A percentile compares a stretch with the other conserved stretches of the same genome.
Conservation (phyloP, 768 basidiomycete species). For the Mycena venus region DNA sequence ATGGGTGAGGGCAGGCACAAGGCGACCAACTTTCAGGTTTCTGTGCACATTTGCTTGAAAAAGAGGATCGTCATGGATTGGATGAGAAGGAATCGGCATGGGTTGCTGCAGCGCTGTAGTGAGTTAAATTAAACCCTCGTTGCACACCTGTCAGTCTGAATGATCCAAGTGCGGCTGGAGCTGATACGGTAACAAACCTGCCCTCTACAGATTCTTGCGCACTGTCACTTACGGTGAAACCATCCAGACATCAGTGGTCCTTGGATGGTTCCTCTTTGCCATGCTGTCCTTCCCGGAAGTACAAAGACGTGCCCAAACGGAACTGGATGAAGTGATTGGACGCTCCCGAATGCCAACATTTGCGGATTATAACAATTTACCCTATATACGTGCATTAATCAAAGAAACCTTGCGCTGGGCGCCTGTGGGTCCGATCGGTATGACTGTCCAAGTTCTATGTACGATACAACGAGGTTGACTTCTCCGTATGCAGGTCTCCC, state of each 20-base stretch:
- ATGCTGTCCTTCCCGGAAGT: neutral
- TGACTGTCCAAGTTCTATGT: neutral
- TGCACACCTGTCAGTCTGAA: neutral
- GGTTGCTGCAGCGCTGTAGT: slow-evolving; percentile 32
- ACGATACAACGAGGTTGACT: neutral
- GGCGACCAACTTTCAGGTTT: slow-evolving; percentile 25
- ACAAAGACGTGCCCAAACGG: neutral
- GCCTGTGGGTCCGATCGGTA: slow-evolving; percentile 4
- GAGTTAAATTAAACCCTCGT: neutral
- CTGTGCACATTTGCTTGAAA: slow-evolving; percentile 17
- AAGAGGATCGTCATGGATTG: slow-evolving; percentile 21
- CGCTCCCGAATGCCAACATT: neutral
- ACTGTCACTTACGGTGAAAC: neutral
- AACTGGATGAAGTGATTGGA: slow-evolving; percentile 6
- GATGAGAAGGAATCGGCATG: slow-evolving; percentile 29
- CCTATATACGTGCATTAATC: slow-evolving; percentile 1
- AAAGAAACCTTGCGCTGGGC: slow-evolving; percentile 8
- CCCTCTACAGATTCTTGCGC: neutral
- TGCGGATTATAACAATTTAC: neutral
- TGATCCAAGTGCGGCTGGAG: slow-evolving; percentile 24
- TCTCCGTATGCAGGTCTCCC: slow-evolving; percentile 35
- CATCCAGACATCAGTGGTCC: neutral
- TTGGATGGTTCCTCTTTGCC: slow-evolving; percentile 5
- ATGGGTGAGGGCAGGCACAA: neutral
- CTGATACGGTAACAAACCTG: slow-evolving; percentile 39